These are phyloP conservation scores for Synchytrium microbalum DNA, from an alignment of 371 early-diverging fungal genomes.

Conservation along the genomic window DNA sequence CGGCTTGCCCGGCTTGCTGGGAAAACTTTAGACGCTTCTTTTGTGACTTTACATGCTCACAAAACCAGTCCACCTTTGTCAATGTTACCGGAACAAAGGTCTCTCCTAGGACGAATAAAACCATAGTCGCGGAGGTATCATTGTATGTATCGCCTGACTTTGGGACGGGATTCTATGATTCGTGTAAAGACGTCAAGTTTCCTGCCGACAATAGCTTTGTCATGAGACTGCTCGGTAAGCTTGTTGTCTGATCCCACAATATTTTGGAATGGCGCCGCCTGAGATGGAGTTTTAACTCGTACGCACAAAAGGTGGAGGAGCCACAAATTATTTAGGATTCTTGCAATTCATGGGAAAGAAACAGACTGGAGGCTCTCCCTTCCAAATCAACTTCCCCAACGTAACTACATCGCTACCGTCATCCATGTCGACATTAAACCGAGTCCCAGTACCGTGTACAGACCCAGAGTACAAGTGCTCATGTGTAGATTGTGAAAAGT, in stretches of 20 bases:
- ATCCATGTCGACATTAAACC: neutral
- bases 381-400: conserved; percentile 59
- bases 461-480: conserved; percentile 54
- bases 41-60: conserved; percentile 66
- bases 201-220: conserved; percentile 57
- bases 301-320: conserved; percentile 54
- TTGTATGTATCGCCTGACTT: conserved; percentile 54
- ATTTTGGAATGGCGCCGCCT: neutral
- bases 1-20: conserved; percentile 73
- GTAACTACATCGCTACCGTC: conserved; percentile 10
- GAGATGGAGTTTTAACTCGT: too few relatives aligned
- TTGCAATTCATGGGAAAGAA: conserved; percentile 56
- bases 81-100: conserved; percentile 44
- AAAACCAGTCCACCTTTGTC: conserved; percentile 61
- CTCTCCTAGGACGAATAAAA: conserved; percentile 20
- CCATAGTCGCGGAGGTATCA: conserved; percentile 44
- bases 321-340: conserved; percentile 59
- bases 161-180: conserved; percentile 57
- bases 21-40: conserved; percentile 62
- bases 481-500: conserved; percentile 61
- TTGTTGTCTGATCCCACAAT: neutral
- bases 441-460: conserved; percentile 9
- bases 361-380: conserved; percentile 58
- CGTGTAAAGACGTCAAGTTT: conserved; percentile 71
- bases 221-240: conserved; percentile 50